These are phyloP conservation scores for Raffaelea arxii DNA, from an alignment of 2,329 filamentous ascomycete species.

Conservation along the genomic window DNA sequence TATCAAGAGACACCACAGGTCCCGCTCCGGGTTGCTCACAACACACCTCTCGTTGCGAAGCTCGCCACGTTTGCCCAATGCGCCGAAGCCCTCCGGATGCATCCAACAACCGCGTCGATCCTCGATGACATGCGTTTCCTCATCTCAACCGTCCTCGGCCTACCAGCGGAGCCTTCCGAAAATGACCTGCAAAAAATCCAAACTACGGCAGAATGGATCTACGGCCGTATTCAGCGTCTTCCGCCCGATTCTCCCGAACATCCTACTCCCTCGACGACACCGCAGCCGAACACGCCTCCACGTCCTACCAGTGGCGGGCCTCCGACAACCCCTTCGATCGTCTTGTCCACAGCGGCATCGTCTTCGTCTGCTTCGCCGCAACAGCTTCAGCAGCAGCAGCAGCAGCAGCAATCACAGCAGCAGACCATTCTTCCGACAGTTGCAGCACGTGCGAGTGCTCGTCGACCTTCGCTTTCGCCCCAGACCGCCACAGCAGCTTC, in stretches of 20 bases:
- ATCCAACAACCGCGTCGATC: slow-evolving; percentile 35
- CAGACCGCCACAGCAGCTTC: too few species aligned
- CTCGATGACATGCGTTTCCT: slow-evolving; percentile 42
- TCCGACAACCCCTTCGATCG: not conserved
- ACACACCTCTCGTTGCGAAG: slow-evolving; percentile 35
- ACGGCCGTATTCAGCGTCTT: slow-evolving; percentile 25
- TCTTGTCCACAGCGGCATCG: not conserved
- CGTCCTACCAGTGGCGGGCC: not conserved
- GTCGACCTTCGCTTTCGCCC: too few species aligned
- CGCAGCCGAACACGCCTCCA: not conserved
- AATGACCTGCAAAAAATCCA: slow-evolving; percentile 29
- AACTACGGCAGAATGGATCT: slow-evolving; percentile 28
- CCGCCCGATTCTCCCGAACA: slow-evolving; percentile 10
- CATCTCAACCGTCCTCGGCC: slow-evolving; percentile 29
- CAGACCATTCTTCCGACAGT: not conserved
- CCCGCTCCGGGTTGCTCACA: slow-evolving; percentile 33
- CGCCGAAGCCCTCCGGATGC: slow-evolving; percentile 31
- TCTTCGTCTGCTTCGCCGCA: not conserved
- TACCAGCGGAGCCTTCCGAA: slow-evolving; percentile 23
- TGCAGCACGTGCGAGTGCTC: not conserved
- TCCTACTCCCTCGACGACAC: not conserved
- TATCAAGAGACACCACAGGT: slow-evolving; percentile 27
- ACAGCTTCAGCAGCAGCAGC: too few species aligned
- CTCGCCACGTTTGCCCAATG: slow-evolving; percentile 32
- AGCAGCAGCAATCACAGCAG: too few species aligned